Evolutionary conservation across 805 yeast genomes (phyloP), one percentile per base, ranked within the genome.

Genomic region (Nakazawaea siamensis): DNA sequence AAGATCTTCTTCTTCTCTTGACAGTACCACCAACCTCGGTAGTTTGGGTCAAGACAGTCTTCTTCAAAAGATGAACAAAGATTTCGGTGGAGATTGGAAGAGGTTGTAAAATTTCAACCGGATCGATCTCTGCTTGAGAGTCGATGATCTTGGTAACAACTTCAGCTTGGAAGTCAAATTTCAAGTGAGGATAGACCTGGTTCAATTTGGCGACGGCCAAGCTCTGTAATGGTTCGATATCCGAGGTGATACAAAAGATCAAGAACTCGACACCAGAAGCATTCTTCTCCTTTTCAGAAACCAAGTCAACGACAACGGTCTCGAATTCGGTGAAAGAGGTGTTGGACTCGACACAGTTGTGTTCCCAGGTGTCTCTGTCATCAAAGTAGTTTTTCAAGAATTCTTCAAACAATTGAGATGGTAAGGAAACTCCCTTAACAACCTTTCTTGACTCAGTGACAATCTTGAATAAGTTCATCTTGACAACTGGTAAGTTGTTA

Each of bases 1-100:
- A 78, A 1, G 92, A 79, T 45, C 83, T 61, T 62, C 97, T 73
- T 66, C 96, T 77, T 58, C 95, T 74, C 12, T 86, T 76, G 16
- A 76, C 64, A 24, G 64, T 64, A 2, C 45, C 46, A n/a, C 29
- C 9, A 7, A 27, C 19, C 40, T 71, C 70, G 6, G 62, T 46
- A 30, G 58, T 56, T 18, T 48, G 43, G 20, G 51, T 45, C 15
- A 60, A 47, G 3, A 51, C 42, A 19, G 49, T 76, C 18, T 70
- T 70, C 21, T 68, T 64, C 39, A 88, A 64, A 16, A 84, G 53
- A 5, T 70, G 63, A 31, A 73, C 69, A 50, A 86, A 76, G 16
- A 79, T 51, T 1, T 68, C 72, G 31, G 74, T 67, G 18, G 71
- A 58, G 34, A 90, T 50, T 4, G 68, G 60, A 27, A 82, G 49